Evolutionary conservation across 2,329 filamentous ascomycete genomes (phyloP), one percentile per base, ranked within the genome.

Genomic region (Septoria petroselini): DNA sequence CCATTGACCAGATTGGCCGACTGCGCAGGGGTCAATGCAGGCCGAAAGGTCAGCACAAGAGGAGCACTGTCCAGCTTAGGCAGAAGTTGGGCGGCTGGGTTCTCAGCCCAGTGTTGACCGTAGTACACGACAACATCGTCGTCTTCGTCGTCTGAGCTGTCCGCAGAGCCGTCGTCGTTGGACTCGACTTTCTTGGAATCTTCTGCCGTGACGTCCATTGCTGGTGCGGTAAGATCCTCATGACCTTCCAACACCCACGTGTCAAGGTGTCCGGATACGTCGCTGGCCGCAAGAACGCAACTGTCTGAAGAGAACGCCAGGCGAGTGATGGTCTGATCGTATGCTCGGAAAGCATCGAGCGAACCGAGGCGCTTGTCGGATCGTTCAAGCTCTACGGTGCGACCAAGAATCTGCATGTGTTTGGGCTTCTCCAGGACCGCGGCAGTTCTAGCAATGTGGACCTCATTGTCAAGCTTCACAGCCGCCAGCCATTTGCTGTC

Each of bases 211-310:
- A 53, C 55, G 35, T 70, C 71, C 19, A 73, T 66, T 25, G 72
- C 65, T 30, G 70, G 65, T 17, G 74, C 70, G 11, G 70, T 71
- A 2, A 64, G 56, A 57, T 81, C 77, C 59, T 79, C 74, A 53
- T 78, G 68, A 30, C 78, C 78, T 63, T 81, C 77, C 47, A 95
- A 70, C 1, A 89, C 72, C 87, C 91, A 98, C 14, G 85, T 89
- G 65, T 97, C 91, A 25, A 97, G 76, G 68, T 84, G 89, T 35
- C 93, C 93, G 35, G 86, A 84, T 44, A 96, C 71, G 67, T 96
- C 91, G 40, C 85, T 84, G 23, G 84, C 81, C 7, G 86, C 90
- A 39, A 97, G 73, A 55, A 95, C 80, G 58, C 79, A 82, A 65
- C 87, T 88, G 65, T 95, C 86, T 4, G 83, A 75, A 7, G 90